phyloP scores from a whole-genome alignment of 2,329 filamentous ascomycete species.

The Xylaria sp. region DNA sequence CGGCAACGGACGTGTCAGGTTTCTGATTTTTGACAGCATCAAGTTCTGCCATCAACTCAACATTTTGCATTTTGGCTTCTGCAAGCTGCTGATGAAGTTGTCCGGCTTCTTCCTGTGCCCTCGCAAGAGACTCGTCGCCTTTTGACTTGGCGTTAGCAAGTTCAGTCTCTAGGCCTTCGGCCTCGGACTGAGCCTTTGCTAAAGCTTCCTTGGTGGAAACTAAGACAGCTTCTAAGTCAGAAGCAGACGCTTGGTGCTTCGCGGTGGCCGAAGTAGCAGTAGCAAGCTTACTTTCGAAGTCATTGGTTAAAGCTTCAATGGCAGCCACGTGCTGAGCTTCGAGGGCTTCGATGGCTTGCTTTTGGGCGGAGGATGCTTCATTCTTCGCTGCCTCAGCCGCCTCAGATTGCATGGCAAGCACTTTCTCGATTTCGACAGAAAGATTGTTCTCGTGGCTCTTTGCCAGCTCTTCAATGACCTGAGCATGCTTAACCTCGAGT shows the following conservation, averaged over 20 bases:
- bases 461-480: conserved; percentile 61
- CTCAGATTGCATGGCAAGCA: conserved; percentile 55
- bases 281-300: conserved; percentile 46
- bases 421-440: conserved; percentile 51
- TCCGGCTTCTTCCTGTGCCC: conserved; percentile 61
- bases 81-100: conserved; percentile 66
- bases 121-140: conserved; percentile 54
- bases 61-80: conserved; percentile 69
- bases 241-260: conserved; percentile 49
- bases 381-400: conserved; percentile 58
- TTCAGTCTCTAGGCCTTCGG: conserved; percentile 50
- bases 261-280: conserved; percentile 46
- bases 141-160: conserved; percentile 51
- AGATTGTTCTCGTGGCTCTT: conserved; percentile 50
- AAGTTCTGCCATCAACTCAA: conserved; percentile 69
- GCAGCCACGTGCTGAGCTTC: conserved; percentile 58
- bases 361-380: conserved; percentile 48
- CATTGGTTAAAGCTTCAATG: conserved; percentile 58
- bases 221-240: conserved; percentile 52
- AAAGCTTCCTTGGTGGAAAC: conserved; percentile 50
- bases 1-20: conserved; percentile 65
- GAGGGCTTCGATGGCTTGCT: conserved; percentile 46
- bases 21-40: conserved; percentile 68
- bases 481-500: conserved; percentile 58
- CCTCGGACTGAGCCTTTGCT: conserved; percentile 48